Base-by-base conservation (phyloP, 1,139 yeast genomes). In the Candida smagusa region DNA sequence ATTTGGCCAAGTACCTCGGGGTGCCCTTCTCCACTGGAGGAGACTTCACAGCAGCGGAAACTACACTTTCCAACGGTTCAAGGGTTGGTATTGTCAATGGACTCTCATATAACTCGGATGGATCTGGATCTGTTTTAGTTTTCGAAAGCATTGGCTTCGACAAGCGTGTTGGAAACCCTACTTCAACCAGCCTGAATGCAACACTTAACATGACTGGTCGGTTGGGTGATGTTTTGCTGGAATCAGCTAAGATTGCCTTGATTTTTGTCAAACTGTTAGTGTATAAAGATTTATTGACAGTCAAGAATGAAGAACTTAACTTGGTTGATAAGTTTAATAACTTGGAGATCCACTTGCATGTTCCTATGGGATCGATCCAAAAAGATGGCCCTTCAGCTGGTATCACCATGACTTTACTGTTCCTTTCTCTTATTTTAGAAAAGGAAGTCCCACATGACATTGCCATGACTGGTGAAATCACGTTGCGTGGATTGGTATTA, bases 331-430 rank as follows among this genome's bases (percentile, higher is more conserved):
- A 61, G 46, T 72, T 77, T 46, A 74, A 74, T 45, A 72, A 70
- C 40, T 60, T 77, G 39, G 89, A 84, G 43, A 73, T 86, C 41
- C 95, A 88, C 59, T 62, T 88, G 48, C 96, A 88, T 58, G 95
- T 88, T 30, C 96, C 96, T 1, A 83, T 84, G 68, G 96, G 96
- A 0, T 85, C 94, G 0, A 73, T 88, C 30, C 81, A 84, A 26
- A 89, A 89, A 61, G 97, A 89, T 57, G 97, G 97, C 0, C 97
- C 97, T 2, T 81, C 90, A 28, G 97, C 97, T 0, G 97, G 97
- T 29, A 79, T 87, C 31, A 87, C 97, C 3, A 87, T 89, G 80
- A 84, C 96, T 0, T 62, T 88, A 35, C 85, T 89, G 56, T 68
- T 89, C 39, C 63, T 89, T 32, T 87, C 96, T 0, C 66, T 86